Base-by-base conservation (phyloP, 1,139 yeast genomes). In the Pichia sp. region DNA sequence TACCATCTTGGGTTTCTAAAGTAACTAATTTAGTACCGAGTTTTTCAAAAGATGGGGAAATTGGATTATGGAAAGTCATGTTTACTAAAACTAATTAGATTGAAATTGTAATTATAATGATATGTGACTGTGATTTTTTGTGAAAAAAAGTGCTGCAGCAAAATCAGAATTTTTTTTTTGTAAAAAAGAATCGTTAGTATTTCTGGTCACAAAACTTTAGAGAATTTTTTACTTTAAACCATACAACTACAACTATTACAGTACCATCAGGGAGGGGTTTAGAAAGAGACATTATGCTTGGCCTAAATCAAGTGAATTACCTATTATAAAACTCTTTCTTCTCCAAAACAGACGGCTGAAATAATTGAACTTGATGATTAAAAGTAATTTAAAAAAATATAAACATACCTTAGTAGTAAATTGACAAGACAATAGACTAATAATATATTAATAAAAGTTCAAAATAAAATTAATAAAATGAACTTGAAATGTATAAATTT, bases 1-100 rank as follows among this genome's bases (percentile, higher is more conserved):
- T 73, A 58, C 98, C 98, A 71, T 90, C 95, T 65, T 88, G 87
- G 64, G 96, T 82, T 73, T 95, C 96, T 69, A 93, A 80, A 56
- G 96, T 84, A 79, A 90, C 83, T 73, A 90, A 75, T 45, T 55
- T 55, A 25, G 52, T 54, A 47, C 58, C 58, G n/a, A 56, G 55
- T 31, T 55, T 52, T 52, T 55, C 56, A 48, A 57, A 55, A 13
- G 60, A 51, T 36, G 60, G 60, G 45, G 60, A 54, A 38, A 57
- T 57, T n/a, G 60, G 60, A 43, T 57, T 57, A 43, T 54, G 51
- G 44, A 57, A 57, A 51, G 55, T 33, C 56, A 56, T 55, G 36
- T 31, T 52, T 18, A 25, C 34, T 33, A 22, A 18, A 30, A 34
- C 14, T 39, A n/a, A 38, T 28, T 36, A 36, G 3, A 18, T 9